These are phyloP conservation scores for Arthroderma sp. DNA, from an alignment of 2,329 filamentous ascomycete genomes.

Conservation along the genomic window DNA sequence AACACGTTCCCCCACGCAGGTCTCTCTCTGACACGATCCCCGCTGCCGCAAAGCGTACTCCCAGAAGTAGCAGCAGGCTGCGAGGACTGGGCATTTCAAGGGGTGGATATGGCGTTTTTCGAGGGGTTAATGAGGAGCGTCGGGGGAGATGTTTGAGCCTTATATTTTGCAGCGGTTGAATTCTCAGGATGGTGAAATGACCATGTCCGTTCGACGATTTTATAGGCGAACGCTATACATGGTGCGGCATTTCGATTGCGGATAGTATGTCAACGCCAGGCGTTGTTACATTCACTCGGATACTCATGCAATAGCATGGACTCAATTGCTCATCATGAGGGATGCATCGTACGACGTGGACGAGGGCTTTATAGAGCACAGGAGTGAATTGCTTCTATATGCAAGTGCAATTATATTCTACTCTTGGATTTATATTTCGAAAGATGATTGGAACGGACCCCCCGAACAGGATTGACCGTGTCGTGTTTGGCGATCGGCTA, in stretches of 20 bases:
- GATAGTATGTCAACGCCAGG: not conserved
- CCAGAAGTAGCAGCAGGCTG: not conserved
- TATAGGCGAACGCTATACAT: not conserved
- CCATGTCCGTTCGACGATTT: not conserved
- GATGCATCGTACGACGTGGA: too few relatives aligned
- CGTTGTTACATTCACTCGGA: not conserved
- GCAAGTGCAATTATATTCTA: too few relatives aligned
- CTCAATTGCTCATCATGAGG: not conserved
- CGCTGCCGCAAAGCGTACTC: not conserved
- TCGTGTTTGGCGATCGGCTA: too few relatives aligned
- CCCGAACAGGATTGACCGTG: too few relatives aligned
- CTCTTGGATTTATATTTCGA: too few relatives aligned
- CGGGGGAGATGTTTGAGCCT: not conserved
- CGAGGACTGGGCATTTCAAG: slow-evolving; percentile 16
- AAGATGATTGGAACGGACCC: too few relatives aligned
- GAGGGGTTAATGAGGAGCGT: slow-evolving; percentile 11
- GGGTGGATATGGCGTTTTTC: slow-evolving; percentile 21
- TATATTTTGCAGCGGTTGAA: not conserved
- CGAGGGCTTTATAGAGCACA: too few relatives aligned
- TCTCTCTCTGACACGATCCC: not conserved
- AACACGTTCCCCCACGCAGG: not conserved
- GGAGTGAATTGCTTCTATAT: too few relatives aligned
- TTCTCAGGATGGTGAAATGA: not conserved
- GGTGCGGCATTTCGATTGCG: not conserved
- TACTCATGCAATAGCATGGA: not conserved